phyloP scores from a whole-genome alignment of 1,284 basidiomycete species.

The Cerrena zonata region DNA sequence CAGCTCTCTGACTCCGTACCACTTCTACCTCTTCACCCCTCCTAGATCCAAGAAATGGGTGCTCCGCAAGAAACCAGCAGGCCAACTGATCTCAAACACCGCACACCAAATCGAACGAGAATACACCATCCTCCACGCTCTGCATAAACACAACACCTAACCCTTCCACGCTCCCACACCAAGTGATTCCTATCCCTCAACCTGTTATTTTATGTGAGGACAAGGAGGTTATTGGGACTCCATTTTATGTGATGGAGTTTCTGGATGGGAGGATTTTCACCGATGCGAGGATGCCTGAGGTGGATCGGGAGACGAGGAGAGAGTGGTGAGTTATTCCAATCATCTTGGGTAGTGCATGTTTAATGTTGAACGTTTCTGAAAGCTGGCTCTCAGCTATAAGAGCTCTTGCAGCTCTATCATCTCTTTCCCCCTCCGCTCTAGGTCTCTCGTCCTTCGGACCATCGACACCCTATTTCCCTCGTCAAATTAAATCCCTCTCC shows the following conservation, averaged over 20 bases:
- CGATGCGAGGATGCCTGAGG: conserved; percentile 70
- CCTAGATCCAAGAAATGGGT: conserved; percentile 67
- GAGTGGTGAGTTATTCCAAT: conserved; percentile 52
- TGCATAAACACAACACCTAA: conserved; percentile 69
- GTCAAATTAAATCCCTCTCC: conserved; percentile 82
- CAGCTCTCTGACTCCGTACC: no score
- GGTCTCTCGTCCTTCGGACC: conserved; percentile 79
- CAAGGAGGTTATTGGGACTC: conserved; percentile 70
- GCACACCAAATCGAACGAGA: conserved; percentile 94
- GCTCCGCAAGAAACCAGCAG: conserved; percentile 89
- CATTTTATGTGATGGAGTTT: conserved; percentile 96
- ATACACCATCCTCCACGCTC: conserved; percentile 72
- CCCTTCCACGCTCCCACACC: conserved; percentile 42
- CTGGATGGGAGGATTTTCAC: conserved; percentile 90
- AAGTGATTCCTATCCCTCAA: conserved; percentile 78
- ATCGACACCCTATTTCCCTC: conserved; percentile 77
- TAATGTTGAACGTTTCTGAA: conserved; percentile 1
- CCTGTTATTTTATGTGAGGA: conserved; percentile 84
- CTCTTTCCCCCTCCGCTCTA: conserved; percentile 62
- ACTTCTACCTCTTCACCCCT: conserved; percentile 2
- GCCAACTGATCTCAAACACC: conserved; percentile 77
- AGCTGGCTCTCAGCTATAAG: conserved; percentile 77
- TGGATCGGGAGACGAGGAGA: conserved; percentile 55
- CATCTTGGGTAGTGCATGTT: background rate
- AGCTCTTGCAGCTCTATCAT: conserved; percentile 71